Conservation (phyloP, 2,329 filamentous ascomycete species). For the Alternaria conjuncta region DNA sequence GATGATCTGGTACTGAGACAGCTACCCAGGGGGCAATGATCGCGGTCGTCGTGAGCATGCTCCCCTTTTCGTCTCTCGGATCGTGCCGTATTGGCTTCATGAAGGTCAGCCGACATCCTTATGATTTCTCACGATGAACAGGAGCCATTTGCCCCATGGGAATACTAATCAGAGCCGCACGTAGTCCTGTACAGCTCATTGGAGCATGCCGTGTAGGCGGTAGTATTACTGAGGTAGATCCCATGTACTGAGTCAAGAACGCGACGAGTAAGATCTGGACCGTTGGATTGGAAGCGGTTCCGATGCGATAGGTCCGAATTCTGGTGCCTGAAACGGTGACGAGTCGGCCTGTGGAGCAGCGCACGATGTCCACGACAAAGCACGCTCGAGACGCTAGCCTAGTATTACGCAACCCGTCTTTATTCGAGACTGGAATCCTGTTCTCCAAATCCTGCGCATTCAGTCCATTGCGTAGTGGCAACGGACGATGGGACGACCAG, state of each 20-base stretch:
- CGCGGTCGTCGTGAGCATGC: no score
- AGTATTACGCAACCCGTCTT: slow-evolving; percentile 22
- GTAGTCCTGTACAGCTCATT: neutral
- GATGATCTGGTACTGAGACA: neutral
- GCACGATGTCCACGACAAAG: slow-evolving; percentile 18
- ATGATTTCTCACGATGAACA: neutral
- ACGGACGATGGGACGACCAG: slow-evolving; percentile 6
- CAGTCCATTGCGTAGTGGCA: slow-evolving; percentile 6
- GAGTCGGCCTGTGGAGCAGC: slow-evolving; percentile 17
- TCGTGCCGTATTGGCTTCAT: neutral
- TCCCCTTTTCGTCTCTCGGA: neutral
- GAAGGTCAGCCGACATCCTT: neutral
- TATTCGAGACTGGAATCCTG: slow-evolving; percentile 7
- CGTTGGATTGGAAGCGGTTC: slow-evolving; percentile 25
- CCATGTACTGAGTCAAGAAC: neutral
- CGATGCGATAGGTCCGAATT: slow-evolving; percentile 34
- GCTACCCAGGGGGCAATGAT: neutral
- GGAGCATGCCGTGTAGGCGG: neutral
- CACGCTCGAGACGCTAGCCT: slow-evolving; percentile 24
- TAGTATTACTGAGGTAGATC: neutral
- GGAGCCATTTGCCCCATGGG: neutral
- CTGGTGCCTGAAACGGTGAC: slow-evolving; percentile 38
- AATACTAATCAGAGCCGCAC: neutral
- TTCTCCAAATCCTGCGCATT: neutral
- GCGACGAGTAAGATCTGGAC: slow-evolving; percentile 4